phyloP scores from a whole-genome alignment of 148 eudicot species.

The Hydrangea macrophylla region DNA sequence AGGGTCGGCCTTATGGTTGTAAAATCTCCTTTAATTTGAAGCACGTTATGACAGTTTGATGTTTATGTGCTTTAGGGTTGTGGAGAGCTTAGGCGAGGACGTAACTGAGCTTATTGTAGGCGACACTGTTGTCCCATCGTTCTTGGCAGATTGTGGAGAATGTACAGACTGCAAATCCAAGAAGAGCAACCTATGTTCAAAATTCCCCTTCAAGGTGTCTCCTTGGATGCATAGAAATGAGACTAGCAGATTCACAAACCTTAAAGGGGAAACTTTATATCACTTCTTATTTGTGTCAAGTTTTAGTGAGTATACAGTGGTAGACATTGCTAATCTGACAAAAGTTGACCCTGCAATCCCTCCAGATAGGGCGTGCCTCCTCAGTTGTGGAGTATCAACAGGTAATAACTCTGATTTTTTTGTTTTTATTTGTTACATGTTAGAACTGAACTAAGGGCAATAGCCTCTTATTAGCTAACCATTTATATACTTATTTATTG shows the following conservation, averaged over 20 bases:
- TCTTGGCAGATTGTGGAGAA: slow-evolving; percentile 73
- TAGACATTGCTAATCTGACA: slow-evolving; percentile 57
- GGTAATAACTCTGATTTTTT: slow-evolving; percentile 35
- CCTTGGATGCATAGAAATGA: slow-evolving; percentile 70
- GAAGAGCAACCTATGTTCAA: slow-evolving; percentile 75
- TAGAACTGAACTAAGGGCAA: slow-evolving; percentile 4
- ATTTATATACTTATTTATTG: neutral
- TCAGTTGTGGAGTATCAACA: slow-evolving; percentile 89
- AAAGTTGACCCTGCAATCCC: slow-evolving; percentile 67
- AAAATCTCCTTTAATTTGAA: no score
- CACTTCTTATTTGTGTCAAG: slow-evolving; percentile 70
- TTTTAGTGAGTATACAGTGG: slow-evolving; percentile 80
- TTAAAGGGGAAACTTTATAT: slow-evolving; percentile 64
- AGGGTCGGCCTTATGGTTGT: no score
- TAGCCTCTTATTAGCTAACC: neutral
- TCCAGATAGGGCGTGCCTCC: slow-evolving; percentile 82
- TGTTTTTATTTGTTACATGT: neutral
- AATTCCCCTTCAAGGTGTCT: slow-evolving; percentile 52
- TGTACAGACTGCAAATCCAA: slow-evolving; percentile 68
- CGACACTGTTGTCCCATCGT: slow-evolving; percentile 73
- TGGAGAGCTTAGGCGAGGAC: slow-evolving; percentile 78
- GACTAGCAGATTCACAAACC: slow-evolving; percentile 70
- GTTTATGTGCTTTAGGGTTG: slow-evolving; percentile 38
- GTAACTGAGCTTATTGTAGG: slow-evolving; percentile 64
- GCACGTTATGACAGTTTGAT: neutral